Evolutionary conservation across 1,284 basidiomycete species (phyloP), one percentile per base, ranked within the genome.

Genomic region (Melampsora occidentalis): DNA sequence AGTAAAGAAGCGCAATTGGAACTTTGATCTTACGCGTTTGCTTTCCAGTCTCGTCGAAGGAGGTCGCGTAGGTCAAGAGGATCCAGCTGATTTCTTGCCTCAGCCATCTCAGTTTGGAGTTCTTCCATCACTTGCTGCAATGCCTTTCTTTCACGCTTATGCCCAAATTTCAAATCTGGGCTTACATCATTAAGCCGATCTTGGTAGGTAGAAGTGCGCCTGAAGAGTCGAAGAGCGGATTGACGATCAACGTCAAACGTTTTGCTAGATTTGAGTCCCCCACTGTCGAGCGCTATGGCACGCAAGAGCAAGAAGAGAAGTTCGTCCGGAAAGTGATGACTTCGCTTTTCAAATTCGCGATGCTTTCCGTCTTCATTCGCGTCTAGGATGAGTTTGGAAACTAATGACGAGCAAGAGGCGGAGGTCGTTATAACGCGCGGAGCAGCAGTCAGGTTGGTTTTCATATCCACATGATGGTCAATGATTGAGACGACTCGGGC

Each of bases 31-130:
- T 28, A 79, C 69, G 80, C 79, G 64, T 82, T 82, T 1, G 82
- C 82, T 76, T 84, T 84, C 82, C 82, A 83, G 75, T 84, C 83
- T 5, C 83, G 77, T 10, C 83, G 79, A 4, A 84, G 76, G 62
- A 84, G 76, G 68, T 80, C 81, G 6, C 83, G 77, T 5, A 84
- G 66, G 53, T 80, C 80, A 16, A 84, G 79, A 16, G 75, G 78
- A 10, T 80, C 80, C 5, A 84, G 78, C n/a, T 80, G 80, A n/a
- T 80, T 80, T 66, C 82, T 80, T 31, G 83, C 81, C 25, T 76
- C 77, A 22, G 78, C 78, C 42, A 84, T 75, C 33, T 82, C 80
- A 20, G 79, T 68, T 70, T 80, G 80, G 1, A 84, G 77, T 0
- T 77, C 59, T 22, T 79, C 78, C 81, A 83, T 83, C 7, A 78